Conservation (phyloP, 495 filamentous ascomycete genomes). For the Emericellopsis terricola region DNA sequence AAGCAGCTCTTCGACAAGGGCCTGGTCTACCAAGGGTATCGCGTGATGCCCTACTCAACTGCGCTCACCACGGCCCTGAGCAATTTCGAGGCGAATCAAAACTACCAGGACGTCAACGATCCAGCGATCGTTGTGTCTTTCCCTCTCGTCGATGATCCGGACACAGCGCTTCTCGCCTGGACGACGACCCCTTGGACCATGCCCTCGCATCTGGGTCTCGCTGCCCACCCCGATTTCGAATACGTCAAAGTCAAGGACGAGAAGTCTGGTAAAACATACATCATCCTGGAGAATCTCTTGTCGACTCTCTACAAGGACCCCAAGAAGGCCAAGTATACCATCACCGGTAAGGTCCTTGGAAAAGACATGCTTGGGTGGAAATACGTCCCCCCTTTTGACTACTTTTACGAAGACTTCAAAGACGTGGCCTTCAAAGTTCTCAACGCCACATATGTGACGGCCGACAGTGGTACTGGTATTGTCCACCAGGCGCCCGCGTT, state of each 20-base stretch:
- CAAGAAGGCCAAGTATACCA: conserved; percentile 93
- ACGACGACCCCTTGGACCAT: conserved; percentile 96
- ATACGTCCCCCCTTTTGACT: conserved; percentile 82
- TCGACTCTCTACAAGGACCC: conserved; percentile 84
- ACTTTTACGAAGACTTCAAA: conserved; percentile 89
- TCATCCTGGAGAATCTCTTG: conserved; percentile 73
- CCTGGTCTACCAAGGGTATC: conserved; percentile 71
- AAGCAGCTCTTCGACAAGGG: conserved; percentile 82
- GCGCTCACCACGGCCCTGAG: conserved; percentile 77
- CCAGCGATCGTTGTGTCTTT: conserved; percentile 85
- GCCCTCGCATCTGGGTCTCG: conserved; percentile 67
- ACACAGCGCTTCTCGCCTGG: conserved; percentile 69
- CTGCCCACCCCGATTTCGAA: conserved; percentile 76
- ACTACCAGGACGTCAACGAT: conserved; percentile 87
- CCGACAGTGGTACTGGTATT: conserved; percentile 85
- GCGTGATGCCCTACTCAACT: conserved; percentile 91
- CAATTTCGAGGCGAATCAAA: conserved; percentile 88
- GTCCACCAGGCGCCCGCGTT: conserved; percentile 93
- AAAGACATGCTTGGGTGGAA: conserved; percentile 82
- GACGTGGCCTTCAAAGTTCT: conserved; percentile 71
- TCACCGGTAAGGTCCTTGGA: conserved; percentile 66
- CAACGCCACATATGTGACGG: conserved; percentile 77
- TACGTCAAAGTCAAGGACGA: conserved; percentile 87
- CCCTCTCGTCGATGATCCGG: conserved; percentile 52
- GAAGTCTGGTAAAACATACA: conserved; percentile 63